Evolutionary conservation across 768 basidiomycete species (phyloP), one percentile per base, ranked within the genome.

Genomic region (Lactarius vividus): DNA sequence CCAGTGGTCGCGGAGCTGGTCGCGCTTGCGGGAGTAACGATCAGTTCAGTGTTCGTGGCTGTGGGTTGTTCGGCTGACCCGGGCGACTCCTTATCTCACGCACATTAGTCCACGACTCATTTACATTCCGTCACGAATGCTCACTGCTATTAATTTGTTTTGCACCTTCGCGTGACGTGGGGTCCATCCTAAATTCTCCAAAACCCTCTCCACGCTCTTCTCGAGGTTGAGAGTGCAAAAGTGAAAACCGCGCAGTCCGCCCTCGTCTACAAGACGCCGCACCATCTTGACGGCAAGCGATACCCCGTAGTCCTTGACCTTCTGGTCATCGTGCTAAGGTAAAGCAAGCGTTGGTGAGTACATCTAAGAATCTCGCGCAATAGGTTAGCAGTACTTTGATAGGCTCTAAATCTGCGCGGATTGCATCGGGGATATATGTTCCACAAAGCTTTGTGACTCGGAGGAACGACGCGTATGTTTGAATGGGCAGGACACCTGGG

Each of bases 151-250:
- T 42, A 92, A 82, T 72, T 81, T 86, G 73, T 92, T 92, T 79
- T 83, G 44, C 71, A 67, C 3, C 46, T 77, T 72, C 26, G 80
- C 81, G 31, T 59, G 57, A 39, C 78, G 67, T 55, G 63, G 62
- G 5, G 84, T 81, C 94, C 95, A 96, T 52, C 83, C 80, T 26
- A 99, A 83, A 29, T 76, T 80, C 72, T 96, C 94, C 58, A 98
- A 78, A 10, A 98, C 86, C 16, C 87, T 84, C 62, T 89, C 88
- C 2, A 98, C 89, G 71, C 94, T 96, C 80, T 94, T 96, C 75
- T 99, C 97, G 11, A 99, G 85, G 76, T 99, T 99, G 65, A 99
- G 82, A 1, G 97, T 99, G 74, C 94, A 98, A 72, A 99, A 89
- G 75, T 98, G 95, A 54, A 98, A 84, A 0, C 94, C 95, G 9